A percentile compares a stretch with the other conserved stretches of the same genome.
phyloP scores from a whole-genome alignment of 164 flowering plant genomes.

The Malania oleifera region DNA sequence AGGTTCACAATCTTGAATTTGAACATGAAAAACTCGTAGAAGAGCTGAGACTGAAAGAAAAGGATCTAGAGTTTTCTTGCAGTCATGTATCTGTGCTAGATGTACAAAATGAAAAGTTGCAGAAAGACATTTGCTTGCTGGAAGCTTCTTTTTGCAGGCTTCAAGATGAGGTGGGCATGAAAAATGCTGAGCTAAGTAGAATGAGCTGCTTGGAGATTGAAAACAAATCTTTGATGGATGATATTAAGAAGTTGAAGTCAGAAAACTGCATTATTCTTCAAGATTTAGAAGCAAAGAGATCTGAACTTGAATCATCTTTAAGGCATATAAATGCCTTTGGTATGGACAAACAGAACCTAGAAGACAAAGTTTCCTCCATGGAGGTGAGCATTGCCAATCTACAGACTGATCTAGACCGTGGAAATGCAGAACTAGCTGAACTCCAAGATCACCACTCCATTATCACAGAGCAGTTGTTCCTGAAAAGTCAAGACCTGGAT shows the following conservation, averaged over 20 bases:
- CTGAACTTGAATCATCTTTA: constrained; percentile 33
- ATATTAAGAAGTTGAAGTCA: constrained; percentile 29
- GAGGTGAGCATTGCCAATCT: constrained; percentile 38
- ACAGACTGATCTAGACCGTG: constrained; percentile 33
- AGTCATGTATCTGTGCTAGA: constrained; percentile 24
- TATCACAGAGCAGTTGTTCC: constrained; percentile 27
- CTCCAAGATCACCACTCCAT: constrained; percentile 34
- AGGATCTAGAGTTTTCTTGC: constrained; percentile 30
- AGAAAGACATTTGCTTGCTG: constrained; percentile 24
- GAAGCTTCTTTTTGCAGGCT: constrained; percentile 25
- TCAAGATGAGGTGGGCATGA: constrained; percentile 32
- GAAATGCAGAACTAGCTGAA: constrained; percentile 28
- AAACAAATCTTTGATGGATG: constrained; percentile 30
- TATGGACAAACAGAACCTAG: constrained; percentile 32
- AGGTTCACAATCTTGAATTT: constrained; percentile 30
- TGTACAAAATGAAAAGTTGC: constrained; percentile 27
- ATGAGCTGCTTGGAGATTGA: constrained; percentile 34
- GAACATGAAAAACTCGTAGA: constrained; percentile 22
- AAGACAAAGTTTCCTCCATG: constrained; percentile 35
- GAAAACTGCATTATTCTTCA: constrained; percentile 32
- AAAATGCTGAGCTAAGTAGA: constrained; percentile 30
- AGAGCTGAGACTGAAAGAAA: constrained; percentile 34
- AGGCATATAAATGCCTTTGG: constrained; percentile 16
- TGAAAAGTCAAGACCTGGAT: constrained; percentile 33
- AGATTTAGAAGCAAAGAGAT: constrained; percentile 38